A percentile compares a stretch with the other conserved stretches of the same genome.
Conservation (phyloP, 2,329 filamentous ascomycete species). For the Exophiala calicioides region DNA sequence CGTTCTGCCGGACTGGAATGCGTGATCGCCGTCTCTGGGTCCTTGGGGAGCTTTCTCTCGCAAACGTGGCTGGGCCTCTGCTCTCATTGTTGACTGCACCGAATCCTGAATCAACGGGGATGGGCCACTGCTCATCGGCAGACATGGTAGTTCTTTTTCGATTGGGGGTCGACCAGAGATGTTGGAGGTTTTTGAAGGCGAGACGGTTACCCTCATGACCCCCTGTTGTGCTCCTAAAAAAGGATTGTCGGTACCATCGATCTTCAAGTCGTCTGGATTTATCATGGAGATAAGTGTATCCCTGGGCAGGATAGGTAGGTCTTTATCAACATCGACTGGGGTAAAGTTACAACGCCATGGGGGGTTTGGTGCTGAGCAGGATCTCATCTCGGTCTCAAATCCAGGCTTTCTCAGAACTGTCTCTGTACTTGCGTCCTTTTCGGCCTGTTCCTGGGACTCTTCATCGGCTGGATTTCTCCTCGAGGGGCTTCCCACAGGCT, state of each 20-base stretch:
- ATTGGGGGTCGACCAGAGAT: constrained; percentile 18
- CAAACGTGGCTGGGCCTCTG: background rate
- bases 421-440: constrained; percentile 17
- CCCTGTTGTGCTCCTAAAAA: constrained; percentile 33
- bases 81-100: background rate
- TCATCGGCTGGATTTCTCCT: background rate
- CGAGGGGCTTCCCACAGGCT: constrained; percentile 28
- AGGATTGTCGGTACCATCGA: constrained; percentile 17
- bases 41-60: constrained; percentile 5
- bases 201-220: constrained; percentile 6
- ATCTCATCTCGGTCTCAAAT: constrained; percentile 15
- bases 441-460: constrained; percentile 1
- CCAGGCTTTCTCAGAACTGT: constrained; percentile 27
- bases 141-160: constrained; percentile 30
- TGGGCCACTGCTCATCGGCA: constrained; percentile 31
- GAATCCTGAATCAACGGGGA: constrained; percentile 24
- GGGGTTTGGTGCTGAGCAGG: constrained; percentile 25
- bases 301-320: constrained; percentile 35
- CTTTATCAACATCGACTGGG: constrained; percentile 43
- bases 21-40: constrained; percentile 16
- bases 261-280: constrained; percentile 3
- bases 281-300: constrained; percentile 15
- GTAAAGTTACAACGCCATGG: constrained; percentile 35
- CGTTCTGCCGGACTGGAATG: constrained; percentile 14
- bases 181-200: constrained; percentile 18